phyloP scores from a whole-genome alignment of 2,329 filamentous ascomycete genomes.

The Sclerotinia trifoliorum region DNA sequence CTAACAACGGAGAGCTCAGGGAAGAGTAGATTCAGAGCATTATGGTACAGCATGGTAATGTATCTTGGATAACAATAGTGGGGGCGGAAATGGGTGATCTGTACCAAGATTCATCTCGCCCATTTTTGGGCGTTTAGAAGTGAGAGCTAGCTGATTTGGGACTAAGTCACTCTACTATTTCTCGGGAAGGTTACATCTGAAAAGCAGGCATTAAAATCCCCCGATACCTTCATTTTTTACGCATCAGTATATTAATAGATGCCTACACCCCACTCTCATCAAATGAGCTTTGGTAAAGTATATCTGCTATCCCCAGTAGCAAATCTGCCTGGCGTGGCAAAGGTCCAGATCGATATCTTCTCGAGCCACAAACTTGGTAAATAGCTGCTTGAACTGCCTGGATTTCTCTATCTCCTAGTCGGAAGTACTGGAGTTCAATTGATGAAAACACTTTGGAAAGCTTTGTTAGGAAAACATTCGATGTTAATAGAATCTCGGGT shows the following conservation, averaged over 20 bases:
- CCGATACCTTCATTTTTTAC: not conserved
- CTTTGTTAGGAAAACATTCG: not conserved
- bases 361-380: not conserved
- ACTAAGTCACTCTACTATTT: not conserved
- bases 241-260: not conserved
- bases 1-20: not conserved
- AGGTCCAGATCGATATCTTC: not conserved
- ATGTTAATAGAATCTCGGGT: not conserved
- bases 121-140: constrained; percentile 10
- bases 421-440: not conserved
- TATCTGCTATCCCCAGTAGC: not conserved
- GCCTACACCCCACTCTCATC: not conserved
- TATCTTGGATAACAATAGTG: not conserved
- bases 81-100: constrained; percentile 5
- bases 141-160: constrained; percentile 5
- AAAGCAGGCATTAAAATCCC: constrained; percentile 2
- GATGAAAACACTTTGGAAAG: not conserved
- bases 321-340: not conserved
- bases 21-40: not conserved
- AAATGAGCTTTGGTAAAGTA: not conserved
- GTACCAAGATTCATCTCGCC: constrained; percentile 10
- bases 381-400: not conserved
- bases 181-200: not conserved
- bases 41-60: not conserved
- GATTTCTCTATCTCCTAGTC: not conserved